Evolutionary conservation across 2,329 filamentous ascomycete species (phyloP).

Genomic region (Hansfordia pulvinata): DNA sequence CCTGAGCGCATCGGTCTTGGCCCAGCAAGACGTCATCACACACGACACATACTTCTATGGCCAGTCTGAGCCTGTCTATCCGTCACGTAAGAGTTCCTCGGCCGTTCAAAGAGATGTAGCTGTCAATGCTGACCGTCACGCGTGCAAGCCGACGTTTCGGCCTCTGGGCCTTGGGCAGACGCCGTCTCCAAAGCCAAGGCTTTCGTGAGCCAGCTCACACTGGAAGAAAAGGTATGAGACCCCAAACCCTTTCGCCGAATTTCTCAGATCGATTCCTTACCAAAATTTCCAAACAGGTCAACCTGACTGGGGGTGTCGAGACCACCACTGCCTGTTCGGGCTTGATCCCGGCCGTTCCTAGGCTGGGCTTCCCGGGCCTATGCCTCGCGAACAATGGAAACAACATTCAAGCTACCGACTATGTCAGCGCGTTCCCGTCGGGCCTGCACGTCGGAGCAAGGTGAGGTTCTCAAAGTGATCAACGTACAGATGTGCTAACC

Average conservation of each 20-base stretch:
- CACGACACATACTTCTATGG: conserved; percentile 34
- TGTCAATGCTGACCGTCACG: conserved; percentile 32
- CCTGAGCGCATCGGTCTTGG: too few relatives aligned
- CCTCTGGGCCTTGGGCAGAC: conserved; percentile 52
- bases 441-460: too few relatives aligned
- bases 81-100: conserved; percentile 27
- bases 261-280: too few relatives aligned
- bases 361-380: conserved; percentile 7
- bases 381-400: conserved; percentile 5
- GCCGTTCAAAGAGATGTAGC: background rate
- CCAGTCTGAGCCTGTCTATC: conserved; percentile 34
- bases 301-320: conserved; percentile 25
- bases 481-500: too few relatives aligned
- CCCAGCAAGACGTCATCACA: too few relatives aligned
- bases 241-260: too few relatives aligned
- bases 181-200: conserved; percentile 53
- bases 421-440: conserved; percentile 19
- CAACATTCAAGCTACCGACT: conserved; percentile 17
- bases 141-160: conserved; percentile 47
- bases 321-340: conserved; percentile 38
- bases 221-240: conserved; percentile 68
- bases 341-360: too few relatives aligned
- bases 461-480: too few relatives aligned
- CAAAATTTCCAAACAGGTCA: too few relatives aligned
- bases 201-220: conserved; percentile 59